phyloP scores from a whole-genome alignment of 306 rosid species.

The Citrullus amarus region DNA sequence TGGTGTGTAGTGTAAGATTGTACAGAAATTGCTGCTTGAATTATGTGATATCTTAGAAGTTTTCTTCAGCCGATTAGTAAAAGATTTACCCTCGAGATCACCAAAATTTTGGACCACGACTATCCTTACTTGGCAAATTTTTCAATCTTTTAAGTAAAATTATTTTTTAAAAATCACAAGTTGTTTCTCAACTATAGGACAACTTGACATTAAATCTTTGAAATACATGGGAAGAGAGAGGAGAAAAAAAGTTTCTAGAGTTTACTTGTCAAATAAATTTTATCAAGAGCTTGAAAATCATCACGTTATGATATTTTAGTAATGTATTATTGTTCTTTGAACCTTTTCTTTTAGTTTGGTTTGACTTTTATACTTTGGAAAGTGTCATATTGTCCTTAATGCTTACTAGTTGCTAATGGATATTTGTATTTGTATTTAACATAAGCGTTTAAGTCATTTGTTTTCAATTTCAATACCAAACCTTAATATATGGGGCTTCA shows the following conservation, averaged over 20 bases:
- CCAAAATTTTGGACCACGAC: background rate
- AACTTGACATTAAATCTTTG: slow-evolving; percentile 33
- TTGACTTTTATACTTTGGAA: background rate
- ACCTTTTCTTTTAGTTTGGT: background rate
- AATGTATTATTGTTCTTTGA: background rate
- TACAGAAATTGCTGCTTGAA: background rate
- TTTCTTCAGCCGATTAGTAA: background rate
- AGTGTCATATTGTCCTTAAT: background rate
- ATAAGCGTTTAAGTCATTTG: background rate
- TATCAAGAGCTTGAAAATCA: background rate
- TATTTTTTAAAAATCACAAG: slow-evolving; percentile 25
- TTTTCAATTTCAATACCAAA: background rate
- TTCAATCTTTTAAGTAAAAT: slow-evolving; percentile 16
- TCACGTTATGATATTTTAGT: background rate
- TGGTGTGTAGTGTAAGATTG: background rate
- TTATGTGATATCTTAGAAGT: background rate
- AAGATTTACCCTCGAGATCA: background rate
- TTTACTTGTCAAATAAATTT: background rate
- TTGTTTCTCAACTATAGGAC: slow-evolving; percentile 60
- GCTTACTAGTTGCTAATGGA: background rate
- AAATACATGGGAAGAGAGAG: background rate
- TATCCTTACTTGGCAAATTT: background rate
- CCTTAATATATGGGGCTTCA: background rate
- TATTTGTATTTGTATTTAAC: background rate
- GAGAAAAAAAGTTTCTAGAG: background rate